Conservation (phyloP, 495 filamentous ascomycete genomes). For the Pyronema omphalodes region DNA sequence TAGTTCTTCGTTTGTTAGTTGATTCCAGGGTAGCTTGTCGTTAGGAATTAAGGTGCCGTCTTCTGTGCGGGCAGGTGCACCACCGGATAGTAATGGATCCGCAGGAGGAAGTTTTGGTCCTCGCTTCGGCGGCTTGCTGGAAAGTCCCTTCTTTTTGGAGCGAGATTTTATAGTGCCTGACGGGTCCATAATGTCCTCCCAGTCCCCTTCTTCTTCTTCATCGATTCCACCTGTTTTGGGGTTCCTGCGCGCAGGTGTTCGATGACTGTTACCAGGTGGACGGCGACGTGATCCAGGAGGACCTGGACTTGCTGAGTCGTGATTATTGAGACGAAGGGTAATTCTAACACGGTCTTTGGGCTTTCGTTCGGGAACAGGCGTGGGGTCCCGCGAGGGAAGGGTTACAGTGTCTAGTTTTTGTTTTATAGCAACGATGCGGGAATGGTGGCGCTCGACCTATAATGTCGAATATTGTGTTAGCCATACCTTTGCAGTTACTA, state of each 20-base stretch:
- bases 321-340: conserved; percentile 41
- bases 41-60: conserved; percentile 38
- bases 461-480: conserved; percentile 3
- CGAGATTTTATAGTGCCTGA: not conserved
- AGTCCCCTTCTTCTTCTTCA: not conserved
- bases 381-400: conserved; percentile 46
- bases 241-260: not conserved
- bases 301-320: conserved; percentile 22
- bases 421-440: conserved; percentile 56
- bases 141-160: conserved; percentile 16
- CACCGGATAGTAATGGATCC: conserved; percentile 19
- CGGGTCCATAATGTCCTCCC: conserved; percentile 2
- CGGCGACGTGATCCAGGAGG: not conserved
- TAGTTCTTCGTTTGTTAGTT: conserved; percentile 80
- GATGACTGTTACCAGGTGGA: conserved; percentile 2
- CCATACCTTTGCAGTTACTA: not conserved
- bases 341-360: conserved; percentile 36
- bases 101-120: conserved; percentile 15
- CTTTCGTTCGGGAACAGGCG: conserved; percentile 38
- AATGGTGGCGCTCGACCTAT: conserved; percentile 58
- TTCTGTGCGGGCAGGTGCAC: conserved; percentile 13
- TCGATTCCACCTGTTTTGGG: not conserved
- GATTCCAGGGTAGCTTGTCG: conserved; percentile 68
- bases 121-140: conserved; percentile 8
- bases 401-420: conserved; percentile 64